Base-by-base conservation (phyloP, 805 yeast species). In the Priceomyces carsonii region DNA sequence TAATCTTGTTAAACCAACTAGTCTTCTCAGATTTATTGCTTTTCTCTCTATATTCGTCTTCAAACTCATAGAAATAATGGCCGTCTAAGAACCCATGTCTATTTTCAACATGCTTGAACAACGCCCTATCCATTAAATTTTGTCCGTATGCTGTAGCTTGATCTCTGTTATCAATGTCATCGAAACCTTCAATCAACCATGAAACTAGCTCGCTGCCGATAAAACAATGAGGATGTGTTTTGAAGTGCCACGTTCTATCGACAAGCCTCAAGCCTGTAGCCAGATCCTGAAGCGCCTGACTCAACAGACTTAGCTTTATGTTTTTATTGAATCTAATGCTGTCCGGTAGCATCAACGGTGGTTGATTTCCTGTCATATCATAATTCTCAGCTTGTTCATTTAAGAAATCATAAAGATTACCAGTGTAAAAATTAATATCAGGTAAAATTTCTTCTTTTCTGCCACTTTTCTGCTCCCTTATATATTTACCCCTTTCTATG, bases 171-270 rank as follows among this genome's bases (percentile, higher is more conserved):
- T 81, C 79, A 31, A 91, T 81, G 50, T 88, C 97, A 18, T 76
- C 78, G 51, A 89, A 84, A 39, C 80, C 77, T 42, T 85, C 84
- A 19, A 85, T 66, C 36, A 91, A 55, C 97, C 98, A 91, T 20
- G 79, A 76, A 0, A 89, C 96, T 42, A 88, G 67, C 35, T 88
- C 96, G 43, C 81, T 78, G 0, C 98, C 98, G 16, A 87, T 57
- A 52, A 91, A 88, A 59, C 95, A 85, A 43, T 83, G 77, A 18
- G 72, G 68, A 53, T 87, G 95, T 3, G 76, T 65, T 43, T 80
- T 80, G 77, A 90, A 79, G 57, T 91, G 98, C 99, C 99, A 91
- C 21, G 82, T 75, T 47, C 97, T 70, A 48, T 88, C 95, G 1
- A 76, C 80, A 23, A 93, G 66, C 14, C 69, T 71, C 6, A 91